These are phyloP conservation scores for Dactylellina parvicollis DNA, from an alignment of 2,329 filamentous ascomycete species.

Conservation along the genomic window DNA sequence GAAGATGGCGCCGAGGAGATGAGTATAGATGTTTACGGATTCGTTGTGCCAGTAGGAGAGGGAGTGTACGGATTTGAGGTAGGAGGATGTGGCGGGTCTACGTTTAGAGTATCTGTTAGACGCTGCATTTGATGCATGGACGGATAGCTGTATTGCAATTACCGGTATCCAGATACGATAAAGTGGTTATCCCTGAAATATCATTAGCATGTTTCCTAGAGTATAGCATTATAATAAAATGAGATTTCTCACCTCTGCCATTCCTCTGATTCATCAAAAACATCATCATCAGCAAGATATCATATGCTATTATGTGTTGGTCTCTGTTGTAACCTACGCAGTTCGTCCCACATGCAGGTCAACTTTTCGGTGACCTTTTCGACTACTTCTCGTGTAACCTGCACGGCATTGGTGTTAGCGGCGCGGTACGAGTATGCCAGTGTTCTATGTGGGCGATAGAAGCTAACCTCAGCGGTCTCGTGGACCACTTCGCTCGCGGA, in stretches of 20 bases:
- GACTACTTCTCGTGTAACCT: slow-evolving; percentile 35
- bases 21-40: slow-evolving; percentile 77
- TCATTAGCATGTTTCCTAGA: not conserved
- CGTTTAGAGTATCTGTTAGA: slow-evolving; percentile 64
- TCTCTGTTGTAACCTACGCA: slow-evolving; percentile 54
- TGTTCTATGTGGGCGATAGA: not conserved
- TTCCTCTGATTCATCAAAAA: slow-evolving; percentile 17
- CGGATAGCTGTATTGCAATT: slow-evolving; percentile 40
- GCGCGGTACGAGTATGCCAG: not conserved
- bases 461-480: slow-evolving; percentile 42
- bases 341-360: slow-evolving; percentile 58
- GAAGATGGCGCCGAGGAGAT: slow-evolving; percentile 74
- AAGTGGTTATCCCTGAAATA: slow-evolving; percentile 71
- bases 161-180: slow-evolving; percentile 73
- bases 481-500: slow-evolving; percentile 37
- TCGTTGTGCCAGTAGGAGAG: slow-evolving; percentile 62
- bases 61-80: slow-evolving; percentile 35
- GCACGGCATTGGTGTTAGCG: slow-evolving; percentile 17
- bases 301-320: slow-evolving; percentile 10
- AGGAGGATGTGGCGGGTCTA: slow-evolving; percentile 69
- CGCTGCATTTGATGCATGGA: slow-evolving; percentile 69
- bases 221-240: not conserved
- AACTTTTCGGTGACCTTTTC: slow-evolving; percentile 53
- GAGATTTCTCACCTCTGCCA: slow-evolving; percentile 34
- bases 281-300: not conserved